These are phyloP conservation scores for Gossypium ekmanianum DNA, from an alignment of 345 rosid species.

Conservation along the genomic window DNA sequence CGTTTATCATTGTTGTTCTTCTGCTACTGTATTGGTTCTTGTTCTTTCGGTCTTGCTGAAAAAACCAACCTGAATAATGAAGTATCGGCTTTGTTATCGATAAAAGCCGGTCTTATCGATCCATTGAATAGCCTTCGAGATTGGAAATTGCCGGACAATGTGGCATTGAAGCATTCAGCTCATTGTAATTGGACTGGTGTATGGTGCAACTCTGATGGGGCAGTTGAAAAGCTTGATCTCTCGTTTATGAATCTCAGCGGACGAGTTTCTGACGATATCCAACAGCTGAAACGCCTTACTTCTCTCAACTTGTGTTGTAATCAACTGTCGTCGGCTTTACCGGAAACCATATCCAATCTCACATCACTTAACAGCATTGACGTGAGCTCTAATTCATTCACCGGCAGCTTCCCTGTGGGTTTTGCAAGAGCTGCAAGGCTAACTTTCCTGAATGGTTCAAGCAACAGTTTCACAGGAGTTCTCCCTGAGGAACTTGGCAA, in stretches of 20 bases:
- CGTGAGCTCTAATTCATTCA: constrained; percentile 65
- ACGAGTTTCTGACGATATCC: constrained; percentile 51
- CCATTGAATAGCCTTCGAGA: constrained; percentile 57
- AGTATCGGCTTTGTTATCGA: constrained; percentile 46
- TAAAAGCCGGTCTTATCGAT: constrained; percentile 58
- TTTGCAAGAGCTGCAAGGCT: constrained; percentile 53
- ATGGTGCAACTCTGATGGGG: constrained; percentile 57
- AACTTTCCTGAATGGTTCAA: constrained; percentile 68
- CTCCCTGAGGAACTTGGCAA: constrained; percentile 73
- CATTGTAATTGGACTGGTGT: constrained; percentile 92
- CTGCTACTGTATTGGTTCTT: constrained; percentile 39
- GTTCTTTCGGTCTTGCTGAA: constrained; percentile 32
- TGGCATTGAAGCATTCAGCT: constrained; percentile 10
- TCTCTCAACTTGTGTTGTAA: constrained; percentile 77
- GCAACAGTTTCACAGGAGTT: constrained; percentile 69
- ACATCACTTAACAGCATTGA: constrained; percentile 56
- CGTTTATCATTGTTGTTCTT: constrained; percentile 35
- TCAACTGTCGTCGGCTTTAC: constrained; percentile 45
- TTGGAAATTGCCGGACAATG: constrained; percentile 51
- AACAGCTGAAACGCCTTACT: constrained; percentile 42
- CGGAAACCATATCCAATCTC: constrained; percentile 42
- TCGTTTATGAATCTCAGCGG: constrained; percentile 81
- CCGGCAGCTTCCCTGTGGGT: constrained; percentile 50
- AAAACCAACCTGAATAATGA: constrained; percentile 34
- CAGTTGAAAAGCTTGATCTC: constrained; percentile 67